phyloP scores from a whole-genome alignment of 2,329 filamentous ascomycete genomes.

The Curvularia verruculosa region DNA sequence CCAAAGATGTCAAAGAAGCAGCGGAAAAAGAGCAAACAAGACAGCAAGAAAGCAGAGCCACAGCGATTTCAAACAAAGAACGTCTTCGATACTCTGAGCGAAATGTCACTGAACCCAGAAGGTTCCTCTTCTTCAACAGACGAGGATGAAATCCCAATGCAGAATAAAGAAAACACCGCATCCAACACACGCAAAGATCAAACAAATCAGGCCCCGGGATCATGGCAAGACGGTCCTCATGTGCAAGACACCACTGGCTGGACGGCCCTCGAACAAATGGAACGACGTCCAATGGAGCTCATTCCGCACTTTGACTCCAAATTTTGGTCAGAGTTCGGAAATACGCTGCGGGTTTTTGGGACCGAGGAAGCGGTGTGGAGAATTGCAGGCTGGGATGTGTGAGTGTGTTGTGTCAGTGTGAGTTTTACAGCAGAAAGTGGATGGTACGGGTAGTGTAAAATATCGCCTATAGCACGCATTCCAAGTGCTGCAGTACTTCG shows the following conservation, averaged over 20 bases:
- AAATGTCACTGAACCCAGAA: constrained; percentile 13
- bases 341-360: constrained; percentile 66
- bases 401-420: neutral
- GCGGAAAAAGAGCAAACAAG: constrained; percentile 23
- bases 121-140: constrained; percentile 12
- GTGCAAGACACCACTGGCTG: constrained; percentile 28
- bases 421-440: too few relatives aligned
- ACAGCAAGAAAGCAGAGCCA: constrained; percentile 6
- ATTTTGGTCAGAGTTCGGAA: constrained; percentile 66
- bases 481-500: neutral
- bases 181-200: constrained; percentile 9
- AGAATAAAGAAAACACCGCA: constrained; percentile 3
- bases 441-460: neutral
- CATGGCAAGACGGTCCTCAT: constrained; percentile 31
- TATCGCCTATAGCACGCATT: neutral
- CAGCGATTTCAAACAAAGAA: constrained; percentile 35
- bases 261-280: constrained; percentile 26
- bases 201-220: constrained; percentile 1
- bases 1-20: constrained; percentile 15
- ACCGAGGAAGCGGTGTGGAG: constrained; percentile 56
- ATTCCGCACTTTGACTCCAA: constrained; percentile 59
- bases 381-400: constrained; percentile 29
- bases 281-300: constrained; percentile 47
- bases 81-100: constrained; percentile 32
- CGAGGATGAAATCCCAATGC: constrained; percentile 7